Conservation (phyloP, 345 rosid genomes). For the Eucalyptus regnans region DNA sequence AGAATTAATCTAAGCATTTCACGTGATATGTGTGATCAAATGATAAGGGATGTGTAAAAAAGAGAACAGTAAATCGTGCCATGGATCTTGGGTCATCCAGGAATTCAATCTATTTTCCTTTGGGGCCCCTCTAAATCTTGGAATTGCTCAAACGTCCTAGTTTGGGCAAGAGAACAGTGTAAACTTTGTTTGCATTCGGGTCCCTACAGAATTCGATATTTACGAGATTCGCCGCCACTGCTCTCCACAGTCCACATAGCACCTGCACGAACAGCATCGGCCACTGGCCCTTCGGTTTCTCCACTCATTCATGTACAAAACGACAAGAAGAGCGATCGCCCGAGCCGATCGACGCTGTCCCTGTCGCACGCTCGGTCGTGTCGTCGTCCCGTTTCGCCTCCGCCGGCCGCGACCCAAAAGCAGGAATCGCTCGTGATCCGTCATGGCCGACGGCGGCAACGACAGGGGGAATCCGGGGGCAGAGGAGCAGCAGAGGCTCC, state of each 20-base stretch:
- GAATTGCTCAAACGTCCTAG: neutral
- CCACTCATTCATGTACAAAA: neutral
- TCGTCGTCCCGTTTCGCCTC: neutral
- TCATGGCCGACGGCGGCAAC: neutral
- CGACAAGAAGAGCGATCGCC: neutral
- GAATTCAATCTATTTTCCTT: neutral
- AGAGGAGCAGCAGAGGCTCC: conserved; percentile 8
- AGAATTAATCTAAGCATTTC: neutral
- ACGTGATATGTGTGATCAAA: neutral
- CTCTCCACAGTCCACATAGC: neutral
- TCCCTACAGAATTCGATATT: neutral
- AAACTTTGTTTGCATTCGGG: neutral
- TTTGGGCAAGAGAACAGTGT: neutral
- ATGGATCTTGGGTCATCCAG: neutral
- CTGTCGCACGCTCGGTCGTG: neutral
- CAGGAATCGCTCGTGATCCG: neutral
- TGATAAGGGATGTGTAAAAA: neutral
- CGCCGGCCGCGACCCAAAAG: neutral
- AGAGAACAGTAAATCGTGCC: neutral
- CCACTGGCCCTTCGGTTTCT: neutral
- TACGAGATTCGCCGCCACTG: neutral
- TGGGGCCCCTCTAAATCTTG: neutral
- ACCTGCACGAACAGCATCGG: neutral
- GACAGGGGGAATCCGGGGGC: neutral
- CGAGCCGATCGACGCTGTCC: neutral